These are phyloP conservation scores for Skeletonema tropicum DNA, from an alignment of 108 stramenopile genomes.

Conservation along the genomic window DNA sequence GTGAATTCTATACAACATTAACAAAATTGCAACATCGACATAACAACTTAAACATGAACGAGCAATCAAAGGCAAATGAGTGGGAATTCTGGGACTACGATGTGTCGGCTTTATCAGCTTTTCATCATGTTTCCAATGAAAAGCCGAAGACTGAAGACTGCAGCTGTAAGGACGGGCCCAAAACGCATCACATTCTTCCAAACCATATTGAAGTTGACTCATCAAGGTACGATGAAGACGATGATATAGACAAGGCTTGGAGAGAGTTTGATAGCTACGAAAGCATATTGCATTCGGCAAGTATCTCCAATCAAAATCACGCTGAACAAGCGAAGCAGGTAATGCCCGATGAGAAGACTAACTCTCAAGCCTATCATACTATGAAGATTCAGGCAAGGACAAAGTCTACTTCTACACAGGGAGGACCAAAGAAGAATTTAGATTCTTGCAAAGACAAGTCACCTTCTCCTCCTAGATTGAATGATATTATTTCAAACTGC, in stretches of 20 bases:
- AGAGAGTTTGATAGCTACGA: background rate
- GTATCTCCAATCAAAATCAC: background rate
- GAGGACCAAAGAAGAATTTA: background rate
- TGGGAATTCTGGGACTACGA: slow-evolving; percentile 2
- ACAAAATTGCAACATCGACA: slow-evolving; percentile 8
- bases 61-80: background rate
- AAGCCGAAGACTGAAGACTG: background rate
- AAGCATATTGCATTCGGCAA: background rate
- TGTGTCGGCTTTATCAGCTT: background rate
- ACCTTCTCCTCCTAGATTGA: background rate
- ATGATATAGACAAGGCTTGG: background rate
- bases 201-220: background rate
- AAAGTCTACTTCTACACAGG: background rate
- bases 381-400: background rate
- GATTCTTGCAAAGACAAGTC: background rate
- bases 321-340: background rate
- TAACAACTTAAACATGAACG: slow-evolving; percentile 35
- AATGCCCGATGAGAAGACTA: background rate
- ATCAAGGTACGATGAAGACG: background rate
- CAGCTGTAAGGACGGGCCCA: too few species aligned
- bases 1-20: too few species aligned
- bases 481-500: background rate
- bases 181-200: background rate
- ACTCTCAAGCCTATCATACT: background rate
- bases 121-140: background rate